These are phyloP conservation scores for Acer negundo DNA, from an alignment of 345 rosid genomes.

Conservation along the genomic window DNA sequence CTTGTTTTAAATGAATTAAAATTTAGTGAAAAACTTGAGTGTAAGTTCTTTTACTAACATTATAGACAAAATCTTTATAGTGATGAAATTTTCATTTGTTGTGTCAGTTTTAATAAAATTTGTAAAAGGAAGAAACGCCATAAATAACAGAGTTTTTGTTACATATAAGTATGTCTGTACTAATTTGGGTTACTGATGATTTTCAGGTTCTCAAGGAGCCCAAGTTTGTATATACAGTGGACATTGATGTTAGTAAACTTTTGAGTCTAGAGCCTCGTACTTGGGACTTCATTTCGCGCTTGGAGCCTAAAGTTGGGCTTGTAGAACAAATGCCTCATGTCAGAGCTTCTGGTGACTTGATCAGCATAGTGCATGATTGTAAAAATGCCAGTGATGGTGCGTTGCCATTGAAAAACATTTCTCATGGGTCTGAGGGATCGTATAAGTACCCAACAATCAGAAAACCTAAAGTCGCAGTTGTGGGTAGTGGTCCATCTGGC, in stretches of 20 bases:
- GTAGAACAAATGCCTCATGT: constrained; percentile 55
- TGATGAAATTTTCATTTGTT: no score
- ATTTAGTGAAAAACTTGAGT: no score
- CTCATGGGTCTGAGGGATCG: constrained; percentile 25
- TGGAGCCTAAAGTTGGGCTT: constrained; percentile 72
- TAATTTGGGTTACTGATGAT: constrained; percentile 23
- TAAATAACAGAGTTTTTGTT: neutral
- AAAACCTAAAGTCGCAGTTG: constrained; percentile 72
- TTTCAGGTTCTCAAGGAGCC: constrained; percentile 77
- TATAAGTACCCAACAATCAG: constrained; percentile 30
- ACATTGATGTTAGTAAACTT: constrained; percentile 75
- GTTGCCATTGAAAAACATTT: constrained; percentile 18
- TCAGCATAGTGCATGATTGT: constrained; percentile 51
- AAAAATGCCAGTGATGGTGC: constrained; percentile 28
- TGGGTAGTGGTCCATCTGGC: constrained; percentile 95
- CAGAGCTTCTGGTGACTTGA: constrained; percentile 58
- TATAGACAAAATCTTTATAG: neutral
- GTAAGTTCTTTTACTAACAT: neutral
- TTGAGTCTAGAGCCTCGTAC: constrained; percentile 81
- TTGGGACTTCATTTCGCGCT: constrained; percentile 69
- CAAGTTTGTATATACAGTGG: constrained; percentile 89
- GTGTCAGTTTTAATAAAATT: no score
- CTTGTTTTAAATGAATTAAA: no score
- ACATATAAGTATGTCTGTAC: neutral
- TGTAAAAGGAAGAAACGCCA: neutral